Conservation (phyloP, 768 basidiomycete species). For the Auricularia sp. region DNA sequence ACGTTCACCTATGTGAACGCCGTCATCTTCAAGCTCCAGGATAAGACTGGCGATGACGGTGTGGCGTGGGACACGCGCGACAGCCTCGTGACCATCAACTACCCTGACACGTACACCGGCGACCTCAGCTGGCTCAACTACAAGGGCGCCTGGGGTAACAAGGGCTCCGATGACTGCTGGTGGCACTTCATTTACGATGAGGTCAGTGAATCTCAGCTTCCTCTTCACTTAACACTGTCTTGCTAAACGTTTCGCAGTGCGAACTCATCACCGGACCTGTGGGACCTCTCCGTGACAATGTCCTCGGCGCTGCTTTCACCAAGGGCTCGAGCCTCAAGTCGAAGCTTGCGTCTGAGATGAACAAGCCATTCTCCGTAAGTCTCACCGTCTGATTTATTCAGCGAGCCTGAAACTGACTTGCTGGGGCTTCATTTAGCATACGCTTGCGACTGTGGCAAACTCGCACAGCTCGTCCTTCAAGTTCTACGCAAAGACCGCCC, state of each 20-base stretch:
- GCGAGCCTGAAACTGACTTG: neutral
- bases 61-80: conserved; percentile 6
- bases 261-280: conserved; percentile 3
- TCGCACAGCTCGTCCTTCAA: neutral
- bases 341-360: neutral
- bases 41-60: conserved; percentile 3
- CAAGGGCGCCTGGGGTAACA: conserved; percentile 5
- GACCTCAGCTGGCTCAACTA: conserved; percentile 5
- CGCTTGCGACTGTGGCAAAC: conserved; percentile 2
- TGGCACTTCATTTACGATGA: conserved; percentile 5
- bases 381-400: neutral
- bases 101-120: conserved; percentile 5
- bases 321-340: neutral
- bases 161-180: conserved; percentile 5
- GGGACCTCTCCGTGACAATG: conserved; percentile 3
- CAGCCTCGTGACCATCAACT: conserved; percentile 6
- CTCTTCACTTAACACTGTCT: neutral
- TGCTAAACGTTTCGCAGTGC: neutral
- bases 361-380: conserved; percentile 2
- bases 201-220: neutral
- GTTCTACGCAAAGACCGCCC: neutral
- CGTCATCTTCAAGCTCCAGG: conserved; percentile 4
- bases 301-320: conserved; percentile 1
- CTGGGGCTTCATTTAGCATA: neutral
- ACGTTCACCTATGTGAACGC: conserved; percentile 6